phyloP scores from a whole-genome alignment of 176 grass and related monocot genomes.

The Phyllostachys edulis region DNA sequence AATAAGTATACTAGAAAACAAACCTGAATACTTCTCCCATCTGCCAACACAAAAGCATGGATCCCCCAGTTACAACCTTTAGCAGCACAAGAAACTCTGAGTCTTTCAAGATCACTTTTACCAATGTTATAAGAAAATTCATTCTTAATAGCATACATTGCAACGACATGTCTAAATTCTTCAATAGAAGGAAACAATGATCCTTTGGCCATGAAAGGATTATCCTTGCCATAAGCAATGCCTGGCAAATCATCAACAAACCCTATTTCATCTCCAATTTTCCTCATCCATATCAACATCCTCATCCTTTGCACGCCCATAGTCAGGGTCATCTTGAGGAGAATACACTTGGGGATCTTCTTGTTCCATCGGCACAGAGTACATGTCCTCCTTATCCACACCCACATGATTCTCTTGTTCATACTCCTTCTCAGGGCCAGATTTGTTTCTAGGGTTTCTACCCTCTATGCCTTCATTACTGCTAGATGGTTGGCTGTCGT shows the following conservation, averaged over 20 bases:
- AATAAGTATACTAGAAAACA: background rate
- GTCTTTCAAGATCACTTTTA: background rate
- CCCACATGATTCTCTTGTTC: background rate
- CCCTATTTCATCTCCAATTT: background rate
- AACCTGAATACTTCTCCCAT: background rate
- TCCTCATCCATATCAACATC: background rate
- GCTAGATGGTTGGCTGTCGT: too few species aligned
- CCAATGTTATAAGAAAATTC: too few species aligned
- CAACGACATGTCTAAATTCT: too few species aligned
- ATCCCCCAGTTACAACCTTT: background rate
- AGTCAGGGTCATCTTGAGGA: too few species aligned
- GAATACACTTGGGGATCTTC: too few species aligned
- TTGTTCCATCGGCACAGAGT: background rate
- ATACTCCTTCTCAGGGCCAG: background rate
- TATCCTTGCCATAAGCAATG: too few species aligned
- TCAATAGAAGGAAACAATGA: too few species aligned
- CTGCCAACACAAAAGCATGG: background rate
- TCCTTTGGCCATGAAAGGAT: too few species aligned
- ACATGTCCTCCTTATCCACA: background rate
- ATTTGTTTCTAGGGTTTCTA: background rate
- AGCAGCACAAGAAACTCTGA: background rate
- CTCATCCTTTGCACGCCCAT: background rate
- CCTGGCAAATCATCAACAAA: too few species aligned
- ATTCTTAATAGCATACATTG: too few species aligned
- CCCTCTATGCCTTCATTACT: too few species aligned